Conservation (phyloP, 1,139 yeast genomes). For the Yamadazyma dushanensis region DNA sequence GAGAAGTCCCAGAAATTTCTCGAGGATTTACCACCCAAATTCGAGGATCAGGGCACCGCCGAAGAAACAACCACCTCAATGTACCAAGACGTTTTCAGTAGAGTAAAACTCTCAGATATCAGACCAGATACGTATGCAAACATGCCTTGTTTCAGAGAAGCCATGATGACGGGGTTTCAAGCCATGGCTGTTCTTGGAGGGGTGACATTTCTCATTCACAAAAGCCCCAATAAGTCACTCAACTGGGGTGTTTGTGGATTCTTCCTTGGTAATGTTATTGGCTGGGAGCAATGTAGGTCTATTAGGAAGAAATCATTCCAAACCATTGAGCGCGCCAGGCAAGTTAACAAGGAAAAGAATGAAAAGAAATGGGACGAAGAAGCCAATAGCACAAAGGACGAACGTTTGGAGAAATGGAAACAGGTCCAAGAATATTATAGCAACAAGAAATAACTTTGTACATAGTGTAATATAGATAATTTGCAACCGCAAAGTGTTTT, state of each 20-base stretch:
- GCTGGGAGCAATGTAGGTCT: constrained; percentile 92
- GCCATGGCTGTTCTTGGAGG: constrained; percentile 80
- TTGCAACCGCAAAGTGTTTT: background rate
- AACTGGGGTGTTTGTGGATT: constrained; percentile 89
- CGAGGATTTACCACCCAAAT: constrained; percentile 48
- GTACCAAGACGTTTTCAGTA: constrained; percentile 31
- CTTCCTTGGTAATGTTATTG: constrained; percentile 73
- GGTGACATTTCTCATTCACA: constrained; percentile 68
- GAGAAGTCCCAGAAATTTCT: constrained; percentile 21
- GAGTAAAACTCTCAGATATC: constrained; percentile 52
- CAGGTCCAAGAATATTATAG: constrained; percentile 18
- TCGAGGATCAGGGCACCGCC: constrained; percentile 35
- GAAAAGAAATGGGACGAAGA: constrained; percentile 27
- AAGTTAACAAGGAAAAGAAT: constrained; percentile 42
- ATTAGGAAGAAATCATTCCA: constrained; percentile 62
- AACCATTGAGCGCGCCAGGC: constrained; percentile 63
- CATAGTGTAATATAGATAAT: no score
- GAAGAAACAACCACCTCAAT: constrained; percentile 18
- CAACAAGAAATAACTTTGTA: constrained; percentile 12
- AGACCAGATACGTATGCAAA: constrained; percentile 50
- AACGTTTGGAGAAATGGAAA: constrained; percentile 30
- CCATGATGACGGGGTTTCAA: constrained; percentile 83
- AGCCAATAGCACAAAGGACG: constrained; percentile 19
- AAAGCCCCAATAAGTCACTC: constrained; percentile 58
- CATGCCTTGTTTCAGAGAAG: constrained; percentile 90